Evolutionary conservation across 1,139 yeast species (phyloP), one percentile per base, ranked within the genome.

Genomic region (Geotrichum histeridarum): DNA sequence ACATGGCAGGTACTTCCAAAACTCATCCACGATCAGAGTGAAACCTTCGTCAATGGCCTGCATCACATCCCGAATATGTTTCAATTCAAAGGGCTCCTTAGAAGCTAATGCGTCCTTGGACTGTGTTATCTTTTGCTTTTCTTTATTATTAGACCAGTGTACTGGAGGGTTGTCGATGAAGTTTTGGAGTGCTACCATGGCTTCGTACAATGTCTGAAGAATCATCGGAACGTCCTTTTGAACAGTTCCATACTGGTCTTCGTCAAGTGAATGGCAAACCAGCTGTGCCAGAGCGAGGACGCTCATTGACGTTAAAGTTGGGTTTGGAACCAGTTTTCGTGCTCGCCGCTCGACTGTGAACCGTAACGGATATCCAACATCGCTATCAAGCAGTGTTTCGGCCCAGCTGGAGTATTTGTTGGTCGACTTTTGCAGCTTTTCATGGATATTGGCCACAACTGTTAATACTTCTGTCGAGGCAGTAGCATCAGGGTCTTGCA

Each of bases 231-330:
- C 66, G 32, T 72, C 71, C 14, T 64, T 60, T 58, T 73, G 76
- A 8, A 73, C 77, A 9, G 64, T 67, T 8, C 77, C 77, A 50
- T 62, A 64, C 5, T 61, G 57, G 55, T 73, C 77, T 51, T 73
- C 77, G 8, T 61, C 61, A 15, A 64, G 54, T 1, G 73, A 69
- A 44, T 60, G 61, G 39, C 58, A 58, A 1, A 69, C 64, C 11
- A 70, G 57, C 15, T 58, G 53, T n/a, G 66, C 56, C 31, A 70
- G 56, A 0, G 70, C 61, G 38, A 57, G 53, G 12, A 69, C 62
- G 8, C 71, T 69, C 37, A 65, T 61, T 22, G 59, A 49, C 11
- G 63, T 59, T 27, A 68, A 46, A 4, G 57, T 54, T 2, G 64
- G 66, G 44, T 64, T 65, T 6, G 73, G 68, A 8, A 70, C 57